These are phyloP conservation scores for Stenocarpella maydis DNA, from an alignment of 2,329 filamentous ascomycete species.

Conservation along the genomic window DNA sequence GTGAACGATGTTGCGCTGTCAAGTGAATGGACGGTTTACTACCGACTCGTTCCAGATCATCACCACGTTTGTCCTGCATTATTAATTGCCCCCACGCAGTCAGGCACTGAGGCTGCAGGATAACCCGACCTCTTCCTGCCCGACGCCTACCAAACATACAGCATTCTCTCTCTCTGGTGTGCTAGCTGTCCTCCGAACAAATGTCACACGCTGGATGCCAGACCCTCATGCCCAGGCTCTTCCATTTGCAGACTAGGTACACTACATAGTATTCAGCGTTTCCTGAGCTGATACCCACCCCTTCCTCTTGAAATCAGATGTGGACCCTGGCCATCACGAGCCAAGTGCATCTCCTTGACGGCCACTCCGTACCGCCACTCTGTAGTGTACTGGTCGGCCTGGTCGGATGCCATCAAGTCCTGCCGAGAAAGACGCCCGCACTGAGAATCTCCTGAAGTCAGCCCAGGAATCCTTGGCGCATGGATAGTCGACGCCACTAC, in stretches of 20 bases:
- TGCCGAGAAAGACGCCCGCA: background rate
- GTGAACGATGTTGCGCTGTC: constrained; percentile 19
- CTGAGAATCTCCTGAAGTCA: background rate
- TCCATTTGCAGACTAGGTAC: background rate
- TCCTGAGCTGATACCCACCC: background rate
- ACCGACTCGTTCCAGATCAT: constrained; percentile 7
- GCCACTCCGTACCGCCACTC: constrained; percentile 21
- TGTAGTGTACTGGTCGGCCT: background rate
- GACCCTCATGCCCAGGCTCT: too few relatives aligned
- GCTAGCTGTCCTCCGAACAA: background rate
- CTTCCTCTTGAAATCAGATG: background rate
- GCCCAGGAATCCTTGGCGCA: background rate
- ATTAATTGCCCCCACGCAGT: constrained; percentile 24
- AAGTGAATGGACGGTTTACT: constrained; percentile 24
- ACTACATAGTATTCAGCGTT: background rate
- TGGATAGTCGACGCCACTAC: background rate
- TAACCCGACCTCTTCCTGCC: background rate
- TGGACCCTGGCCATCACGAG: constrained; percentile 13
- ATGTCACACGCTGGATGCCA: background rate
- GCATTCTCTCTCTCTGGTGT: too few relatives aligned
- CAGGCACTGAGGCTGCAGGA: constrained; percentile 11
- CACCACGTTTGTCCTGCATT: constrained; percentile 4
- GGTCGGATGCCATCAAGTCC: background rate
- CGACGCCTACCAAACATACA: too few relatives aligned
- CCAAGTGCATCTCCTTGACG: constrained; percentile 18